phyloP scores from a whole-genome alignment of 805 yeast genomes.

The Phaffomyces thermotolerans region DNA sequence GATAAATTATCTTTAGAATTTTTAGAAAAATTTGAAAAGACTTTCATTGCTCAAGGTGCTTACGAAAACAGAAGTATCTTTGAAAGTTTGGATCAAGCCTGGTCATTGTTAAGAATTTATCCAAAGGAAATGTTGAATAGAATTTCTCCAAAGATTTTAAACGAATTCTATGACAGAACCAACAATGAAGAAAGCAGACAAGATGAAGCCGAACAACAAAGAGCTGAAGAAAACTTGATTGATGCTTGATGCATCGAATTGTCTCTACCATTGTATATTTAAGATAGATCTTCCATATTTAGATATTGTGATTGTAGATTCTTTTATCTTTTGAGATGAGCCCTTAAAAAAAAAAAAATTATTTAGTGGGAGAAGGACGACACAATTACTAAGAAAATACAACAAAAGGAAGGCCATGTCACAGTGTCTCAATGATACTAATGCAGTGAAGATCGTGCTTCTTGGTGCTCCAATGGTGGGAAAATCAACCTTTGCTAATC shows the following conservation, averaged over 20 bases:
- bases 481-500: conserved; percentile 49
- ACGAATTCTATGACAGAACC: conserved; percentile 91
- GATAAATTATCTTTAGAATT: conserved; percentile 96
- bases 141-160: conserved; percentile 93
- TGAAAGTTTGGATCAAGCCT: conserved; percentile 95
- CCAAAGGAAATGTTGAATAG: conserved; percentile 98
- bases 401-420: no score
- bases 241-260: conserved; percentile 22
- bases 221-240: conserved; percentile 28
- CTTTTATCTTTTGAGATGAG: no score
- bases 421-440: conserved; percentile 7
- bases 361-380: no score
- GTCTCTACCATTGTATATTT: neutral
- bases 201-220: conserved; percentile 31
- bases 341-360: no score
- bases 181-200: conserved; percentile 55
- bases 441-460: conserved; percentile 51
- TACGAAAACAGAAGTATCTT: conserved; percentile 92
- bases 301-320: no score
- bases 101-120: conserved; percentile 96
- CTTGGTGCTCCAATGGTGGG: conserved; percentile 56
- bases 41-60: conserved; percentile 93
- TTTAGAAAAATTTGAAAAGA: conserved; percentile 94
- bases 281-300: neutral
- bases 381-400: no score